Percentiles rank a stretch among this genome's conserved stretches.
These are phyloP conservation scores for Scleromitrula shiraiana DNA, from an alignment of 2,329 filamentous ascomycete genomes.

Conservation along the genomic window DNA sequence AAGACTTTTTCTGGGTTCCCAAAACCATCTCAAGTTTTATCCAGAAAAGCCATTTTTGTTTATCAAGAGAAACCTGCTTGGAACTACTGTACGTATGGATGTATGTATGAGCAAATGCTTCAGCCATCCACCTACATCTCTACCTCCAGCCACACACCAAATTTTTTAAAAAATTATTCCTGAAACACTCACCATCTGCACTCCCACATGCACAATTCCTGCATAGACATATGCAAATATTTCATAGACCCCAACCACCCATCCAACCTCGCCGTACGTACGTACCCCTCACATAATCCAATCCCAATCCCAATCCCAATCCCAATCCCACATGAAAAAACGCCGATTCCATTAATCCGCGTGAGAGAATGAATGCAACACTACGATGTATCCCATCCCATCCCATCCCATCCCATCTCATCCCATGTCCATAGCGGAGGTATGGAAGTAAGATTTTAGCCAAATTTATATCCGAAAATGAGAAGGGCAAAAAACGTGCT, in stretches of 20 bases:
- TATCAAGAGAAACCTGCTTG: background rate
- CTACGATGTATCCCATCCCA: constrained; percentile 1
- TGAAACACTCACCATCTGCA: constrained; percentile 1
- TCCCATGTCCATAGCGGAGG: background rate
- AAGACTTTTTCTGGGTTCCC: background rate
- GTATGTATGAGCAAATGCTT: background rate
- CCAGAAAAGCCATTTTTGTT: background rate
- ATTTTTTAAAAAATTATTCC: too few species aligned
- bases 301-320: background rate
- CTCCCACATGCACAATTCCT: constrained; percentile 2
- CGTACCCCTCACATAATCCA: constrained; percentile 7
- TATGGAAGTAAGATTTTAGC: constrained; percentile 3
- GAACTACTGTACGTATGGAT: background rate
- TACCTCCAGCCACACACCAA: too few species aligned
- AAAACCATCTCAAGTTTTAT: background rate
- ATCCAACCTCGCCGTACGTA: background rate
- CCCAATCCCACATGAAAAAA: background rate
- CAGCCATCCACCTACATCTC: background rate
- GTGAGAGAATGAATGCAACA: background rate
- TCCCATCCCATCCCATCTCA: too few species aligned
- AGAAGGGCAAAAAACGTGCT: background rate
- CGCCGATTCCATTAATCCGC: background rate
- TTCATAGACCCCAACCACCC: background rate
- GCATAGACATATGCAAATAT: background rate
- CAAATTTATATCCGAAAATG: background rate